phyloP scores from a whole-genome alignment of 148 eudicot genomes.

The Cornus suecica region DNA sequence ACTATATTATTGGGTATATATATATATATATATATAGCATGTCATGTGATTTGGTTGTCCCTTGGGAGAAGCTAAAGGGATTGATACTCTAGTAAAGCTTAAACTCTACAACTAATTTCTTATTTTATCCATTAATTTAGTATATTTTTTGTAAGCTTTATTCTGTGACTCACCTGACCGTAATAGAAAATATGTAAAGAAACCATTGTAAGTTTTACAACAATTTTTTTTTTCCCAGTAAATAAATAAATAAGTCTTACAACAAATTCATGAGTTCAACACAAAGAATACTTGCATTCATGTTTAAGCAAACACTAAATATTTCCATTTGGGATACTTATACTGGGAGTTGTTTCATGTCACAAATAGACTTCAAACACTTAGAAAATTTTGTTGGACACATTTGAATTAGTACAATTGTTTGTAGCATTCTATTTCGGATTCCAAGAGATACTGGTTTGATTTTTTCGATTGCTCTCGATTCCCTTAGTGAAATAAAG shows the following conservation, averaged over 20 bases:
- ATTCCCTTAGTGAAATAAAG: too few relatives aligned
- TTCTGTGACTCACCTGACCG: background rate
- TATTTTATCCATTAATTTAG: background rate
- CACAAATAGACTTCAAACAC: too few relatives aligned
- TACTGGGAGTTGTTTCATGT: too few relatives aligned
- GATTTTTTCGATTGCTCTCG: too few relatives aligned
- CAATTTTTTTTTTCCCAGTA: too few relatives aligned
- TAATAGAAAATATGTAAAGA: too few relatives aligned
- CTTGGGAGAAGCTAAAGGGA: background rate
- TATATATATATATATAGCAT: background rate
- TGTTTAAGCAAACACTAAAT: conserved; percentile 4
- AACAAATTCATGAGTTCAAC: background rate
- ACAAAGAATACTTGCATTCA: background rate
- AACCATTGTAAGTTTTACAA: background rate
- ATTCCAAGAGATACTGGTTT: too few relatives aligned
- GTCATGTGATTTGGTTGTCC: conserved; percentile 10
- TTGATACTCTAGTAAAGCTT: conserved; percentile 6
- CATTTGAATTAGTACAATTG: too few relatives aligned
- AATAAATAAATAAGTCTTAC: background rate
- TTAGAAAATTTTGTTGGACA: too few relatives aligned
- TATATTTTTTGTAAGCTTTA: background rate
- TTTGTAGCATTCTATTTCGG: too few relatives aligned
- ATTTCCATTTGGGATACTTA: background rate
- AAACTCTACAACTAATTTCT: background rate
- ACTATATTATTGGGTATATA: too few relatives aligned